Evolutionary conservation across 805 yeast genomes (phyloP).

Genomic region (Priceomyces carsonii): DNA sequence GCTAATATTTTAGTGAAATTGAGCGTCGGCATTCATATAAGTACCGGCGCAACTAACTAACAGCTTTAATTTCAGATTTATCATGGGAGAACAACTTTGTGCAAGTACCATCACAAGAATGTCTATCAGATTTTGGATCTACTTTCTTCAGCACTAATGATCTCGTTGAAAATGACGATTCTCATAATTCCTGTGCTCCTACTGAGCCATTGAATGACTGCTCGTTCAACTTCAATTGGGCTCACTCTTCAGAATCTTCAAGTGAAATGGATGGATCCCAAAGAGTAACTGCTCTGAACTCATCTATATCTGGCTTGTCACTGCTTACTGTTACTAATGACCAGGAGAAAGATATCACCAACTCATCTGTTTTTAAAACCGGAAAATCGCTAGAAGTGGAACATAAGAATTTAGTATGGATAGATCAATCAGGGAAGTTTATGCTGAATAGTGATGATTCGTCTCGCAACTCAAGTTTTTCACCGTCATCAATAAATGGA

Average conservation of each 20-base stretch:
- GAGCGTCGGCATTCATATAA: too few relatives aligned
- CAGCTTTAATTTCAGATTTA: conserved; percentile 5
- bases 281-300: background rate
- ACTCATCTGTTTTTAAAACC: background rate
- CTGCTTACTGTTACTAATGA: background rate
- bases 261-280: background rate
- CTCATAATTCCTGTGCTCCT: background rate
- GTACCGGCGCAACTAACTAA: background rate
- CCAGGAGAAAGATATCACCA: too few relatives aligned
- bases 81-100: conserved; percentile 4
- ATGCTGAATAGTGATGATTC: background rate
- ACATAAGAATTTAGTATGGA: conserved; percentile 6
- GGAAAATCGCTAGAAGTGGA: background rate
- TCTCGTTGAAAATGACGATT: background rate
- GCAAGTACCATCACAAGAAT: conserved; percentile 3
- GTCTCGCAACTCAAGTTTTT: background rate
- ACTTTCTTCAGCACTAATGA: conserved; percentile 1
- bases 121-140: background rate
- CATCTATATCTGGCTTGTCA: background rate
- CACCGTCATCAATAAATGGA: conserved; percentile 3
- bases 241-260: background rate
- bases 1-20: too few relatives aligned
- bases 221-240: background rate
- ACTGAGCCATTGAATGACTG: background rate
- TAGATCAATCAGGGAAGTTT: conserved; percentile 6